A percentile compares a stretch with the other conserved stretches of the same genome.
Conservation (phyloP, 371 early-diverging fungal genomes). For the Haplosporangium sp. region DNA sequence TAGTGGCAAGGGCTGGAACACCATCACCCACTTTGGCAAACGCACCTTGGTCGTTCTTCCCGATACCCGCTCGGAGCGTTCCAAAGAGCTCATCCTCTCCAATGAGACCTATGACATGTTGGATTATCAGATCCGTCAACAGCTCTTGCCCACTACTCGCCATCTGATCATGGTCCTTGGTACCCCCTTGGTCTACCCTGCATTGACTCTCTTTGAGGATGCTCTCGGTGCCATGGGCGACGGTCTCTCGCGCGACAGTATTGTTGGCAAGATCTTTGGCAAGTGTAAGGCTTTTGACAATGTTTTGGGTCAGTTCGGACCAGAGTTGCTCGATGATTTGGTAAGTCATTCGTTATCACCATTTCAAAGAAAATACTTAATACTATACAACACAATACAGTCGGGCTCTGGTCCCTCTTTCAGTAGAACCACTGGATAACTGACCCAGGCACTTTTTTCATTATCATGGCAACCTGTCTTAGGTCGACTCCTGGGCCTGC, state of each 20-base stretch:
- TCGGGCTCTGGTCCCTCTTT: too few relatives aligned
- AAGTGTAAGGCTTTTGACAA: slow-evolving; percentile 54
- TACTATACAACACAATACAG: too few relatives aligned
- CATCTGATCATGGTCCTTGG: slow-evolving; percentile 77
- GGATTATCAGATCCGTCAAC: slow-evolving; percentile 61
- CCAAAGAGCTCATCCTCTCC: slow-evolving; percentile 68
- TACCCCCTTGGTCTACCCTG: slow-evolving; percentile 81
- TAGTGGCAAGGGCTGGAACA: slow-evolving; percentile 56
- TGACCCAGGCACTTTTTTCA: too few relatives aligned
- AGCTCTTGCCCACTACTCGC: slow-evolving; percentile 62
- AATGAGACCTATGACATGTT: slow-evolving; percentile 69
- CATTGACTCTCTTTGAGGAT: slow-evolving; percentile 73
- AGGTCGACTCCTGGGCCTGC: slow-evolving; percentile 70
- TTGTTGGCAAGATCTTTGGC: slow-evolving; percentile 37
- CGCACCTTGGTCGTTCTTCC: slow-evolving; percentile 68
- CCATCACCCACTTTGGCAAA: slow-evolving; percentile 70
- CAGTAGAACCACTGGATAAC: too few relatives aligned
- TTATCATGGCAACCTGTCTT: too few relatives aligned
- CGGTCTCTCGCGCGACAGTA: slow-evolving; percentile 13
- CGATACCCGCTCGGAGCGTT: slow-evolving; percentile 83
- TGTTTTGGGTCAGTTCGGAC: slow-evolving; percentile 75
- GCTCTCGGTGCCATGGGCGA: slow-evolving; percentile 35
- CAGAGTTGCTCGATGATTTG: slow-evolving; percentile 83
- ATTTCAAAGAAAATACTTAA: too few relatives aligned
- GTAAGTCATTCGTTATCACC: too few relatives aligned